Conservation (phyloP, 2,329 filamentous ascomycete genomes). For the Aspergillus brunneoviolaceus region DNA sequence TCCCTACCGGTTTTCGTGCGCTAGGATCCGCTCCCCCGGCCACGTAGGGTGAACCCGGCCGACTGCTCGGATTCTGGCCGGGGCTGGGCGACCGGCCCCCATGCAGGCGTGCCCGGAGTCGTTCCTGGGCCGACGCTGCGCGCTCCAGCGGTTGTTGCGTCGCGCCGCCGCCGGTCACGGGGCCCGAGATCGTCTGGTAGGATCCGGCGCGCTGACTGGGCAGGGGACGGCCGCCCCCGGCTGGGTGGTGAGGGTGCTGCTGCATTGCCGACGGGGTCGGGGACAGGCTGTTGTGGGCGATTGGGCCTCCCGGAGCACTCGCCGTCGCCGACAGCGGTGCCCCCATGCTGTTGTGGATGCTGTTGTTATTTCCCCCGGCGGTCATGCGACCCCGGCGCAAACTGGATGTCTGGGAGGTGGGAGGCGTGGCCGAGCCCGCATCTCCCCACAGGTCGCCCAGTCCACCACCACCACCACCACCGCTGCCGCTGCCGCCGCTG, state of each 20-base stretch:
- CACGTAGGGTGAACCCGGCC: constrained; percentile 17
- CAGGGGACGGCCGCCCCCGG: constrained; percentile 55
- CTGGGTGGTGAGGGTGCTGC: constrained; percentile 20
- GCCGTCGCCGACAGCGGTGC: constrained; percentile 21
- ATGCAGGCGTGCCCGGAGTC: constrained; percentile 77
- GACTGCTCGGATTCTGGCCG: constrained; percentile 20
- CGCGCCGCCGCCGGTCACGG: constrained; percentile 23
- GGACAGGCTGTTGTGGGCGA: constrained; percentile 25
- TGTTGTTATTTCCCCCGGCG: constrained; percentile 14
- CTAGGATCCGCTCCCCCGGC: constrained; percentile 29
- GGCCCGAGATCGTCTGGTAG: constrained; percentile 59
- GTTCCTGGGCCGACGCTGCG: constrained; percentile 65
- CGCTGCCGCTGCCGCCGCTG: constrained; percentile 20
- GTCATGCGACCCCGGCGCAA: constrained; percentile 36
- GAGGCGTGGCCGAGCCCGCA: constrained; percentile 31
- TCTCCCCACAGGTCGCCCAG: constrained; percentile 62
- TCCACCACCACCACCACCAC: constrained; percentile 36
- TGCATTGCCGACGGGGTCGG: constrained; percentile 22
- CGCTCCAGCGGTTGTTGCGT: constrained; percentile 25
- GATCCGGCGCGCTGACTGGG: constrained; percentile 73
- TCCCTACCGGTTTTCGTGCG: constrained; percentile 34
- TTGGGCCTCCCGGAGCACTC: constrained; percentile 25
- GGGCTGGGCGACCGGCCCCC: constrained; percentile 44
- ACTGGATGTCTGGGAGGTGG: constrained; percentile 38
- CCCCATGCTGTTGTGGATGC: constrained; percentile 6